phyloP scores from a whole-genome alignment of 2,329 filamentous ascomycete genomes.

The Mycocentrospora acerina region DNA sequence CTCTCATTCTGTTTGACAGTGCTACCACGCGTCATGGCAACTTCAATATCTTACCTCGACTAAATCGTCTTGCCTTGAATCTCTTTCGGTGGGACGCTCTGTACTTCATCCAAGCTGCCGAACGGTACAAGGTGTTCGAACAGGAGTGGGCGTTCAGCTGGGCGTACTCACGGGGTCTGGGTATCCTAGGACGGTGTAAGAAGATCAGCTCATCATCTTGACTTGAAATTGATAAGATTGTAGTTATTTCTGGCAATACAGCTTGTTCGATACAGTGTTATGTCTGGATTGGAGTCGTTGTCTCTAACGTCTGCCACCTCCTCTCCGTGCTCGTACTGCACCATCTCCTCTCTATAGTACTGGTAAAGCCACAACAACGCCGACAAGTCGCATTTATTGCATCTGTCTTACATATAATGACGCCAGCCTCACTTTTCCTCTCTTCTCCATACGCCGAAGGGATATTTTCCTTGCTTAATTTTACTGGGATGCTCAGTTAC shows the following conservation, averaged over 20 bases:
- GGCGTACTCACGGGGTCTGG: slow-evolving; percentile 52
- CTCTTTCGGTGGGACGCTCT: slow-evolving; percentile 80
- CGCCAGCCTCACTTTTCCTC: slow-evolving; percentile 86
- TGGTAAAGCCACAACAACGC: slow-evolving; percentile 26
- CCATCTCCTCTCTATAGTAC: slow-evolving; percentile 60
- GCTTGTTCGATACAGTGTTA: slow-evolving; percentile 24
- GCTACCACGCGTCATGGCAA: slow-evolving; percentile 19
- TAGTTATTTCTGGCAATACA: slow-evolving; percentile 17
- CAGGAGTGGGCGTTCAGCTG: slow-evolving; percentile 84
- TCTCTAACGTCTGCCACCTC: slow-evolving; percentile 76
- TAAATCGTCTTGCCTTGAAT: slow-evolving; percentile 51
- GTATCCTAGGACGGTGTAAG: slow-evolving; percentile 46
- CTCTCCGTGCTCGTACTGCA: slow-evolving; percentile 73
- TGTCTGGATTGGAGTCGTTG: slow-evolving; percentile 59
- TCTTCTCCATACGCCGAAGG: slow-evolving; percentile 84
- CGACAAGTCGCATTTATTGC: slow-evolving; percentile 65
- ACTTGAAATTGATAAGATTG: slow-evolving; percentile 39
- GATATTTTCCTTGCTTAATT: slow-evolving; percentile 74
- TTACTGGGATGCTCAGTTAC: slow-evolving; percentile 72
- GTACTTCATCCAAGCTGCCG: slow-evolving; percentile 68
- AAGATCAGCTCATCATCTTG: slow-evolving; percentile 6
- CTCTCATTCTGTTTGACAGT: slow-evolving; percentile 51
- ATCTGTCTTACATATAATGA: slow-evolving; percentile 75
- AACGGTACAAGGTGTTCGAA: slow-evolving; percentile 69
- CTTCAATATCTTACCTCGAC: slow-evolving; percentile 15